A percentile compares a stretch with the other conserved stretches of the same genome.
These are phyloP conservation scores for Exophiala sp. DNA, from an alignment of 2,329 filamentous ascomycete species.

Conservation along the genomic window DNA sequence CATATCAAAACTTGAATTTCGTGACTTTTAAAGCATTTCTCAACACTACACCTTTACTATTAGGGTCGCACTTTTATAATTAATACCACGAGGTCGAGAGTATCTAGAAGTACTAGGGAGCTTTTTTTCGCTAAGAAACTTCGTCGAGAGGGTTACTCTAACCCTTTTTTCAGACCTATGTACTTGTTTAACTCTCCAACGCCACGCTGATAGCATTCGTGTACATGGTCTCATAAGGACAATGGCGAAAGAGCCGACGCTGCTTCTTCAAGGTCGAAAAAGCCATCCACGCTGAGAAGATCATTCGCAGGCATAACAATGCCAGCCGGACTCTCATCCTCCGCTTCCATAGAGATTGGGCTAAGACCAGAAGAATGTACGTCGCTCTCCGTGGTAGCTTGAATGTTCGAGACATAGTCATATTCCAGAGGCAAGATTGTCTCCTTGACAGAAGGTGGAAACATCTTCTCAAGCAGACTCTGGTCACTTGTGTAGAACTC, in stretches of 20 bases:
- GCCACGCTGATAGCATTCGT: neutral
- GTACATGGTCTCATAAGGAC: neutral
- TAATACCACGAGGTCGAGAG: too few relatives aligned
- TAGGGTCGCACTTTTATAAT: too few relatives aligned
- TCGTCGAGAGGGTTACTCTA: too few relatives aligned
- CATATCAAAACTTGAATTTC: too few relatives aligned
- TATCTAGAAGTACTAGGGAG: too few relatives aligned
- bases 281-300: conserved; percentile 18
- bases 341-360: conserved; percentile 5
- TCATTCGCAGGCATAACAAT: conserved; percentile 17
- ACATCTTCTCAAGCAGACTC: conserved; percentile 6
- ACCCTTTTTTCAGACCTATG: too few relatives aligned
- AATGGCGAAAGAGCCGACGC: neutral
- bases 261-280: conserved; percentile 22
- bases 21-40: too few relatives aligned
- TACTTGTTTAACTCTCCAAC: too few relatives aligned
- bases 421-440: neutral
- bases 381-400: conserved; percentile 3
- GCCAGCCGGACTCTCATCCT: conserved; percentile 8
- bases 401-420: neutral
- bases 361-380: conserved; percentile 22
- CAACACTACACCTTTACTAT: too few relatives aligned
- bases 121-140: too few relatives aligned
- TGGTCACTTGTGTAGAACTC: conserved; percentile 4
- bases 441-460: neutral